Base-by-base conservation (phyloP, 345 rosid genomes). In the Boechera retrofracta region DNA sequence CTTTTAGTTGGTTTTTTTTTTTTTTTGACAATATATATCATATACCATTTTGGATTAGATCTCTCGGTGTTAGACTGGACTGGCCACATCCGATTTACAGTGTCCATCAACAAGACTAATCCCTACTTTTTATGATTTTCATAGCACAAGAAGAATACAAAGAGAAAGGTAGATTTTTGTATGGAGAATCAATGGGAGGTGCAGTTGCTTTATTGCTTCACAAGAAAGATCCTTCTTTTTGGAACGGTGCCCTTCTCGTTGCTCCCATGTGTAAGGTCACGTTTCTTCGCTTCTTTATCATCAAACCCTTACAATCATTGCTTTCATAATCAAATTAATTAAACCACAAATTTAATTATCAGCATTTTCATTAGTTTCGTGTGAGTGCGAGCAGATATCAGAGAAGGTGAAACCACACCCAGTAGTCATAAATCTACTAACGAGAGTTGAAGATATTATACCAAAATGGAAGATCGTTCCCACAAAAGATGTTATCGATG, bases 391-490 rank as follows among this genome's bases (percentile, higher is more conserved):
- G 10, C 76, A 94, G 98, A 92, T 95, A 83, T 95, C 96, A 11
- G 97, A 92, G 87, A 91, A 89, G 71, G 80, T 95, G 84, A 95
- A 92, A 86, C 99, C 99, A 29, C 99, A 90, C 41, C 98, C 94
- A 0, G 79, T 89, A 44, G 94, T 95, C 21, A 84, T 95, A 56
- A 95, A 85, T 59, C 81, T 95, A 32, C 62, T 92, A 77, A 92
- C 99, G 0, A 86, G 83, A 81, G 85, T 95, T 69, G 99, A 87
- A 84, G 91, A 88, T 78, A 79, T 89, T 35, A 92, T 95, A 73
- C 99, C 99, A 13, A 95, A 88, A 79, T 95, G 98, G 96, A 95
- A 95, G 89, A 95, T 95, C 0, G 98, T 95, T 59, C 99, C 99
- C 0, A 83, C 98, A 1, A 92, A 83, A 82, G 96, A 95, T 78